Conservation (phyloP, 202 grass and related monocot species). For the Saccharum hybrid region DNA sequence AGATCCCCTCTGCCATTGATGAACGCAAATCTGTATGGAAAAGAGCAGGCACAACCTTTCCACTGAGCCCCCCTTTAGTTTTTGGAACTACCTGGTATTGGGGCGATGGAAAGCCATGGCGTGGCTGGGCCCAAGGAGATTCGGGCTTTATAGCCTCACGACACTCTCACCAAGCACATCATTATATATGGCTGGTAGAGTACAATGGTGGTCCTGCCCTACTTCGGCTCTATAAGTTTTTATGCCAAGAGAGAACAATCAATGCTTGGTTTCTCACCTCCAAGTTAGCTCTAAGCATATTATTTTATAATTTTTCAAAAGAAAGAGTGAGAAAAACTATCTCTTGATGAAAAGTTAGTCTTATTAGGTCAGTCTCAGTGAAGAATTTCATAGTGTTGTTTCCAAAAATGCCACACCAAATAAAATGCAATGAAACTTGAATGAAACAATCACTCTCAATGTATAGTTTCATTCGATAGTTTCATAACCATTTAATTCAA, state of each 20-base stretch:
- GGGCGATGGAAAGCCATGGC: slow-evolving; percentile 53
- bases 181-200: slow-evolving; percentile 55
- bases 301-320: neutral
- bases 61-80: slow-evolving; percentile 43
- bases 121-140: slow-evolving; percentile 67
- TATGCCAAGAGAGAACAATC: slow-evolving; percentile 42
- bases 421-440: too few species aligned
- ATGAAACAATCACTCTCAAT: too few species aligned
- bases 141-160: slow-evolving; percentile 52
- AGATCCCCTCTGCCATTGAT: slow-evolving; percentile 53
- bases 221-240: slow-evolving; percentile 47
- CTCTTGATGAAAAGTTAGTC: neutral
- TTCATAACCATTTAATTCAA: too few species aligned
- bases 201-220: slow-evolving; percentile 57
- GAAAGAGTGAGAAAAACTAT: neutral
- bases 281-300: neutral
- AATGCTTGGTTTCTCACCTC: slow-evolving; percentile 29
- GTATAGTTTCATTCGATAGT: too few species aligned
- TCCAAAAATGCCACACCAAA: too few species aligned
- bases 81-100: slow-evolving; percentile 71
- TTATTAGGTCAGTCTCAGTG: too few species aligned
- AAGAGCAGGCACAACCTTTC: slow-evolving; percentile 65
- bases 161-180: slow-evolving; percentile 40
- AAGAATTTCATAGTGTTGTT: too few species aligned
- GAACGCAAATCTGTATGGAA: slow-evolving; percentile 58